Base-by-base conservation (phyloP, 164 flowering plant genomes). In the Tinospora cordifolia region DNA sequence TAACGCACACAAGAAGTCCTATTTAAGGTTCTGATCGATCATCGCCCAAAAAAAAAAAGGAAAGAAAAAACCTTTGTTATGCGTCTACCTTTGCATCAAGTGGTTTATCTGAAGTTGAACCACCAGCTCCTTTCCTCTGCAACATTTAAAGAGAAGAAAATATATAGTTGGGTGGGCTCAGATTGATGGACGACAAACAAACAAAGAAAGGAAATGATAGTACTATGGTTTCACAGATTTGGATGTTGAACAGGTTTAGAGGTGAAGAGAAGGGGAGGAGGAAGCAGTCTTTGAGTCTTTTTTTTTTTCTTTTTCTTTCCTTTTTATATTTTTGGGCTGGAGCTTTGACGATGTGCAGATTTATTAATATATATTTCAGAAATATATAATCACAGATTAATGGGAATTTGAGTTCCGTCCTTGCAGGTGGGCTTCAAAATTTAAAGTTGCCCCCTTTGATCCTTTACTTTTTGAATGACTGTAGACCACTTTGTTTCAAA, bases 1-100 rank as follows among this genome's bases (percentile, higher is more conserved):
- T 13, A 3, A 63, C 19, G 6, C 9, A 63, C 11, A 47, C 14
- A 47, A 3, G 7, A 6, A 34, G 34, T 34, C 4, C 54, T 51
- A 51, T n/a, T 51, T 51, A 13, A 44, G 47, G 47, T 14, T 17
- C 36, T 30, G 36, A 3, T 51, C n/a, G n/a, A n/a, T n/a, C n/a
- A n/a, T n/a, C n/a, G n/a, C n/a, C n/a, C n/a, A 24, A 51, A 34
- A 36, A 8, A 51, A 15, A 22, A 19, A 36, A 34, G 63, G 49
- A 38, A 71, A 17, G 57, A 30, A 65, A 15, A 14, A 54, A 51
- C 8, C 8, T 41, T 41, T 8, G 22, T 41, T 9, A 30, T 12
- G 30, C 17, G 2, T 30, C 4, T 30, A 93, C 98, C 98, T 93
- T 93, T 69, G 96, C 87, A 80, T 91, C 98, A 72, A 84, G 84